Conservation (phyloP, 441 rosid species). For the Erysimum cheiri region DNA sequence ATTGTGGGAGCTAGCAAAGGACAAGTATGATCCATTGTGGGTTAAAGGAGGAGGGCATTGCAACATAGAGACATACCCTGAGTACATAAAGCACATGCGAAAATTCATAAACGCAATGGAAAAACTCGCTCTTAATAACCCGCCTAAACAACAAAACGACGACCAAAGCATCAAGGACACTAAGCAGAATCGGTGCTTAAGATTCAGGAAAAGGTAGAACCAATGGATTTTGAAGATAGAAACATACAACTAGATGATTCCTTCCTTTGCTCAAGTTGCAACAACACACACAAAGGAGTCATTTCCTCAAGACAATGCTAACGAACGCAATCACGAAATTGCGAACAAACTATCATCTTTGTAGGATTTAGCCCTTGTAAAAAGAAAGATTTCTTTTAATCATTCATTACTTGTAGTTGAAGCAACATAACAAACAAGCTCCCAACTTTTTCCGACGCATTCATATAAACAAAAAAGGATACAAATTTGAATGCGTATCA, state of each 20-base stretch:
- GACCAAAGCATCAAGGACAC: slow-evolving; percentile 53
- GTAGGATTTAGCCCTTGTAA: slow-evolving; percentile 18
- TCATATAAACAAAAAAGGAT: slow-evolving; percentile 1
- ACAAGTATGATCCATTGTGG: slow-evolving; percentile 70
- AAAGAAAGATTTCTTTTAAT: not conserved
- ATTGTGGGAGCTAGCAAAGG: slow-evolving; percentile 69
- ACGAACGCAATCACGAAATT: not conserved
- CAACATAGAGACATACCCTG: slow-evolving; percentile 72
- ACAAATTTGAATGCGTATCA: slow-evolving; percentile 9
- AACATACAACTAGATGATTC: not conserved
- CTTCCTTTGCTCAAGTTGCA: not conserved
- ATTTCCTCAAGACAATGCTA: not conserved
- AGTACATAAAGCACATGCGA: slow-evolving; percentile 64
- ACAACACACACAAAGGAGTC: not conserved
- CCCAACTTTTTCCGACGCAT: slow-evolving; percentile 17
- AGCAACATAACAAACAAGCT: slow-evolving; percentile 7
- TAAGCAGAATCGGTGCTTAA: slow-evolving; percentile 72
- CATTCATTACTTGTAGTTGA: slow-evolving; percentile 28
- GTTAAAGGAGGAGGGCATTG: slow-evolving; percentile 75
- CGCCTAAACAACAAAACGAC: slow-evolving; percentile 51
- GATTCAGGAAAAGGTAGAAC: slow-evolving; percentile 58
- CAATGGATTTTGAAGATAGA: not conserved
- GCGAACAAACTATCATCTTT: not conserved
- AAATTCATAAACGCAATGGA: slow-evolving; percentile 67
- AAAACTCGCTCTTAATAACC: slow-evolving; percentile 52